Percentiles rank a stretch among this genome's conserved stretches.
These are phyloP conservation scores for Verbena officinalis DNA, from an alignment of 257 asterid genomes.

Conservation along the genomic window DNA sequence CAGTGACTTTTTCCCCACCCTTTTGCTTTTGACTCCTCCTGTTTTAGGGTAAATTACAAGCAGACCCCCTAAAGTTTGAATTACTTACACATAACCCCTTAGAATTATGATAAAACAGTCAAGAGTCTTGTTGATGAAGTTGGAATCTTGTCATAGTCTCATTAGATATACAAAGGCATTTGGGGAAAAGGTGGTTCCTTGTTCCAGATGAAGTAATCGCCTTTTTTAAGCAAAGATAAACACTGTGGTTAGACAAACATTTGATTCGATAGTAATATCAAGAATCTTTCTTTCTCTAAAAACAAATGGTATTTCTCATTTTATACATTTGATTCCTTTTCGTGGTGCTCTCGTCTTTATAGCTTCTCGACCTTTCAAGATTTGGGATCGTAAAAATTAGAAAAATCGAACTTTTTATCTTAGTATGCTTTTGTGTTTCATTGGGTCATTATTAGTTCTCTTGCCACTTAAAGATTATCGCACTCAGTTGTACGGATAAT, in stretches of 20 bases:
- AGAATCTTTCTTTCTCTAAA: slow-evolving; percentile 19
- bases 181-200: slow-evolving; percentile 13
- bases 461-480: background rate
- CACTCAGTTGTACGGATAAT: slow-evolving; percentile 9
- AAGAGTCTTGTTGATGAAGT: slow-evolving; percentile 39
- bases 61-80: too few species aligned
- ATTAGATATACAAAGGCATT: background rate
- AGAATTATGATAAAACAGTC: slow-evolving; percentile 5
- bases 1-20: background rate
- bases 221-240: background rate
- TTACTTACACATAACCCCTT: too few species aligned
- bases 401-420: background rate
- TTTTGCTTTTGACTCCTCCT: background rate
- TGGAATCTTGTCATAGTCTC: slow-evolving; percentile 23
- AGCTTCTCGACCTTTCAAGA: slow-evolving; percentile 34
- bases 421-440: slow-evolving; percentile 18
- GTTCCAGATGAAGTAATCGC: slow-evolving; percentile 14
- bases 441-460: background rate
- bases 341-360: slow-evolving; percentile 31
- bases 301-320: slow-evolving; percentile 14
- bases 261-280: slow-evolving; percentile 19
- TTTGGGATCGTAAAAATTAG: slow-evolving; percentile 19
- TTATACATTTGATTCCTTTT: slow-evolving; percentile 35
- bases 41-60: background rate
- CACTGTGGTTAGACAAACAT: slow-evolving; percentile 1